Evolutionary conservation across 257 asterid species (phyloP), one percentile per base, ranked within the genome.

Genomic region (Henckelia pumila): DNA sequence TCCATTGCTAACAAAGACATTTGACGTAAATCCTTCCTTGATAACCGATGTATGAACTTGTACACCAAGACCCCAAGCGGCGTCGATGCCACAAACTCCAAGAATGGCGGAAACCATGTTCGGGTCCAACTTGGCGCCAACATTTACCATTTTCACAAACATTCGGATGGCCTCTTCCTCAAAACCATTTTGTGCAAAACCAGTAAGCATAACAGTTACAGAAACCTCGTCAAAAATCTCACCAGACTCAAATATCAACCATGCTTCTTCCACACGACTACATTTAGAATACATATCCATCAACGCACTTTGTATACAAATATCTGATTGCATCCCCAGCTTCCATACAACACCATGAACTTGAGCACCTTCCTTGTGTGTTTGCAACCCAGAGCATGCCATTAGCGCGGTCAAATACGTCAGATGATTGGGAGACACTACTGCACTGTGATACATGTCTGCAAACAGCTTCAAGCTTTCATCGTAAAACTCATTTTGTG

Each of bases 231-330:
- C 95, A 72, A 81, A 62, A 6, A 73, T 75, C 84, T 86, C 76
- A 16, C 89, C 94, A 6, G 82, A 86, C 79, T 88, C 94, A 72
- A 87, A 93, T 64, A 93, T 76, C 74, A 14, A 75, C 96, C 89
- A 88, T 2, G 88, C 89, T 35, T 85, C 84, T 37, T 82, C 87
- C 69, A 47, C 53, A 16, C 7, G 7, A 47, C 53, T 83, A 49
- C 96, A 86, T 74, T 88, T 88, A 1, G 95, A 91, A 71, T 93
- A 90, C 88, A 93, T 76, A 78, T 93, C 96, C 96, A 90, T 93
- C 71, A 93, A 75, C 22, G 95, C 96, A 77, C 88, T 90, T 61
- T 88, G 95, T 7, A 86, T 66, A 63, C 78, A 76, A 57, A 82
- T 25, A 80, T 88, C 90, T 0, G 86, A 82, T 44, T 86, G 88